A percentile compares a stretch with the other conserved stretches of the same genome.
Evolutionary conservation across 2,329 filamentous ascomycete species (phyloP).

Genomic region (Aspergillus sojae): DNA sequence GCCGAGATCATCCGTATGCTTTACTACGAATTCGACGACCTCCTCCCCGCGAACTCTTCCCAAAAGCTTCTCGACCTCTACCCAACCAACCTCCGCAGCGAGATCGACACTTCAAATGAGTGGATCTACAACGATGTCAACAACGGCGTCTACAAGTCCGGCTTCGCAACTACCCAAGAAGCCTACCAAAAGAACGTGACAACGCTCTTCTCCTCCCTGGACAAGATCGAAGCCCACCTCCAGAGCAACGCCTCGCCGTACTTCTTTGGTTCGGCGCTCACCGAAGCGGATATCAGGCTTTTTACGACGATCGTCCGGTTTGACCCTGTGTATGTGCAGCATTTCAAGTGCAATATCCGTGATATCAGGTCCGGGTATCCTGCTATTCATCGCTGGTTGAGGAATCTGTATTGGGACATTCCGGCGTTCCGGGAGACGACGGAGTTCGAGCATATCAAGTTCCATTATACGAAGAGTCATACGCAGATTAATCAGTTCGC

Average conservation of each 20-base stretch:
- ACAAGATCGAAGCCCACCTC: conserved; percentile 74
- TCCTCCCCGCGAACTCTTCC: conserved; percentile 57
- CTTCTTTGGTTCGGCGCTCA: conserved; percentile 74
- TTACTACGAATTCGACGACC: conserved; percentile 75
- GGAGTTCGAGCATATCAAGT: conserved; percentile 95
- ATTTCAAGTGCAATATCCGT: conserved; percentile 78
- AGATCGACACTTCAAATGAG: conserved; percentile 76
- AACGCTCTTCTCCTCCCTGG: conserved; percentile 74
- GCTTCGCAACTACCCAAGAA: conserved; percentile 81
- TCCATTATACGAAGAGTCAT: conserved; percentile 69
- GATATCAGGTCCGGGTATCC: conserved; percentile 87
- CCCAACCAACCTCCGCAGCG: conserved; percentile 61
- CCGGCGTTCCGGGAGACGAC: conserved; percentile 80
- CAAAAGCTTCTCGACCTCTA: conserved; percentile 67
- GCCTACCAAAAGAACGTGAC: conserved; percentile 77
- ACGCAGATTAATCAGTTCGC: conserved; percentile 65
- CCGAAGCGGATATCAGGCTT: conserved; percentile 80
- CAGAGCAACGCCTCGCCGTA: conserved; percentile 56
- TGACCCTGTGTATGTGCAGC: conserved; percentile 79
- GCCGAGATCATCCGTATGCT: conserved; percentile 93
- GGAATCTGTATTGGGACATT: conserved; percentile 80
- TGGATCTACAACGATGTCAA: conserved; percentile 74
- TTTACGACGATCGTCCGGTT: conserved; percentile 74
- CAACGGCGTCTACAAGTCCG: conserved; percentile 60
- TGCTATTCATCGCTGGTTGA: conserved; percentile 76